A percentile compares a stretch with the other conserved stretches of the same genome.
Evolutionary conservation across 2,329 filamentous ascomycete genomes (phyloP).

Genomic region (Basipetospora chlamydospora): DNA sequence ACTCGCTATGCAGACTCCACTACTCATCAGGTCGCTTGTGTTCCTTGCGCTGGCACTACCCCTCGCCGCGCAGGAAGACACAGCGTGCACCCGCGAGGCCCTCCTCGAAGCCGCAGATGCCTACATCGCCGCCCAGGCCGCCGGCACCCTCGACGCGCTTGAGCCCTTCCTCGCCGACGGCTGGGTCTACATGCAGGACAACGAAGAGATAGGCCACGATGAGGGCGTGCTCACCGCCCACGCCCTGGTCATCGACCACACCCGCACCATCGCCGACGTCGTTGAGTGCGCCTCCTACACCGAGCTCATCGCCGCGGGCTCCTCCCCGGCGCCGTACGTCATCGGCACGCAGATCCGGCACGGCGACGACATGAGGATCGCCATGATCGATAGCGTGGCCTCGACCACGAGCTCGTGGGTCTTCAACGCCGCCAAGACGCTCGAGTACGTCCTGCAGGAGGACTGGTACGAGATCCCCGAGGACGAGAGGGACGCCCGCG

Average conservation of each 20-base stretch:
- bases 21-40: neutral
- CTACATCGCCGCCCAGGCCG: conserved; percentile 3
- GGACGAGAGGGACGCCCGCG: conserved; percentile 16
- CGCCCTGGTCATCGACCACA: conserved; percentile 19
- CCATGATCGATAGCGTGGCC: conserved; percentile 16
- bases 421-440: conserved; percentile 21
- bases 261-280: conserved; percentile 21
- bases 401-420: conserved; percentile 22
- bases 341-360: conserved; percentile 21
- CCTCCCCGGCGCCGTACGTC: conserved; percentile 20
- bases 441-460: conserved; percentile 19
- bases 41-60: neutral
- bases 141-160: conserved; percentile 1
- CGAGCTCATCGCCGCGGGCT: conserved; percentile 17
- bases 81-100: conserved; percentile 3
- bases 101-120: conserved; percentile 4
- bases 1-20: neutral
- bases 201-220: conserved; percentile 12
- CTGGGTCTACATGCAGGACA: conserved; percentile 31
- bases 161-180: conserved; percentile 18
- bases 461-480: conserved; percentile 18
- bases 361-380: conserved; percentile 9
- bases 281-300: conserved; percentile 20
- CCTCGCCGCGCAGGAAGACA: neutral
- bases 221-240: conserved; percentile 17